These are phyloP conservation scores for Ophiostoma populinum DNA, from an alignment of 2,329 filamentous ascomycete genomes.

Conservation along the genomic window DNA sequence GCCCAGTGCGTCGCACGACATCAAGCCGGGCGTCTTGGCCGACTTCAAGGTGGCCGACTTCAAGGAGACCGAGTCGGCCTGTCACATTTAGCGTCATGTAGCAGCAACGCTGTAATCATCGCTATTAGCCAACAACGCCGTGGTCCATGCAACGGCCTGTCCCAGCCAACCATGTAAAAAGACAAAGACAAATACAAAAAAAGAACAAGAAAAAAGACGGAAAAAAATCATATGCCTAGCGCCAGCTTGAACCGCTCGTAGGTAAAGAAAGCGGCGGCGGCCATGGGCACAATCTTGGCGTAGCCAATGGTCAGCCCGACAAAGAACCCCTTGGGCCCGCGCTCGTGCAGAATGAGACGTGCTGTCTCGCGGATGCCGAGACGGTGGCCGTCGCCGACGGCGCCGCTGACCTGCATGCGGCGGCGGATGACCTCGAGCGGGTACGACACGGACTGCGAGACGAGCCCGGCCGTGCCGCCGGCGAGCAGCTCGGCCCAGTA, in stretches of 20 bases:
- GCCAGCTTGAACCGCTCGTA: slow-evolving; percentile 46
- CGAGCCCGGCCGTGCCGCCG: slow-evolving; percentile 70
- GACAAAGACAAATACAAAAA: background rate
- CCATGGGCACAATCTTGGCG: slow-evolving; percentile 83
- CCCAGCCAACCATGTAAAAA: too few relatives aligned
- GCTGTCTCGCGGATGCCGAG: slow-evolving; percentile 67
- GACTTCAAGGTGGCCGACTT: slow-evolving; percentile 4
- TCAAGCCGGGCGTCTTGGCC: background rate
- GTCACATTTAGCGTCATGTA: too few relatives aligned
- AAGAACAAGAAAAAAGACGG: background rate
- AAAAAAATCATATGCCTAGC: slow-evolving; percentile 35
- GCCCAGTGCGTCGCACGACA: background rate
- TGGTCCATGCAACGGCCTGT: background rate
- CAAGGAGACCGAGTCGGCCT: slow-evolving; percentile 8
- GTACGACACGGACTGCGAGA: slow-evolving; percentile 85
- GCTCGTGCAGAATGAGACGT: slow-evolving; percentile 54
- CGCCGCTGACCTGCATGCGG: slow-evolving; percentile 91
- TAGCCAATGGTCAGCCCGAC: slow-evolving; percentile 90
- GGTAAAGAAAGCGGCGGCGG: slow-evolving; percentile 50
- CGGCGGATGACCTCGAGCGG: slow-evolving; percentile 83
- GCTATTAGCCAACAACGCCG: too few relatives aligned
- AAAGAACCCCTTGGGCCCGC: slow-evolving; percentile 69
- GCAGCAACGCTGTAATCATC: too few relatives aligned
- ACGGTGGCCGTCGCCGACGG: slow-evolving; percentile 74
- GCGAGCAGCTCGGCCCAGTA: slow-evolving; percentile 76